Percentiles rank a stretch among this genome's conserved stretches.
Evolutionary conservation across 2,329 filamentous ascomycete species (phyloP).

Genomic region (Botrytis sinoallii): DNA sequence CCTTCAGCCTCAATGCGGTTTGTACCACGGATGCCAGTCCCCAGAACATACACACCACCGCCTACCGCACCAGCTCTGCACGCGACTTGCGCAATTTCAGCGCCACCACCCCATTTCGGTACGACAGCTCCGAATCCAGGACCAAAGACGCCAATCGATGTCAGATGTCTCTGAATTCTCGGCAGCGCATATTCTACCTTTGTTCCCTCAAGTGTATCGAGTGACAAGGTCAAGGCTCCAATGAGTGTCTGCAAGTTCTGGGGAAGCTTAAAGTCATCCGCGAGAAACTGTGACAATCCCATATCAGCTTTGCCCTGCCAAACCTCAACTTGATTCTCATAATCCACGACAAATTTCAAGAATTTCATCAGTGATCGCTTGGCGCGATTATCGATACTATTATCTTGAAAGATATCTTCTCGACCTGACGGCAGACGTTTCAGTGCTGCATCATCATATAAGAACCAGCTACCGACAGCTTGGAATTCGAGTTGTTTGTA

Average conservation of each 20-base stretch:
- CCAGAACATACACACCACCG: slow-evolving; percentile 85
- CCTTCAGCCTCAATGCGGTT: slow-evolving; percentile 22
- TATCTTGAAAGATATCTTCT: slow-evolving; percentile 85
- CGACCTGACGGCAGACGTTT: slow-evolving; percentile 79
- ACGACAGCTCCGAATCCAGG: slow-evolving; percentile 85
- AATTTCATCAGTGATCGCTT: slow-evolving; percentile 93
- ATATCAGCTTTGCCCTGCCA: slow-evolving; percentile 58
- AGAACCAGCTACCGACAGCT: slow-evolving; percentile 89
- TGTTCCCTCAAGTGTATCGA: slow-evolving; percentile 52
- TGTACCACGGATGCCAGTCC: slow-evolving; percentile 56
- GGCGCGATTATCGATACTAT: slow-evolving; percentile 69
- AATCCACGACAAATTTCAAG: slow-evolving; percentile 78
- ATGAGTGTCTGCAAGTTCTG: slow-evolving; percentile 62
- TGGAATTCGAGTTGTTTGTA: slow-evolving; percentile 91
- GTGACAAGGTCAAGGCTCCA: slow-evolving; percentile 70
- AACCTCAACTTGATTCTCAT: slow-evolving; percentile 55
- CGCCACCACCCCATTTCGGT: slow-evolving; percentile 87
- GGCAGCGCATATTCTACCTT: slow-evolving; percentile 65
- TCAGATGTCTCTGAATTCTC: slow-evolving; percentile 73
- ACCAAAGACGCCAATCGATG: slow-evolving; percentile 84
- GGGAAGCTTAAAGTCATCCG: slow-evolving; percentile 64
- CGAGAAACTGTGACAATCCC: slow-evolving; percentile 58
- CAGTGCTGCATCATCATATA: slow-evolving; percentile 53
- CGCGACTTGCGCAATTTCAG: slow-evolving; percentile 86
- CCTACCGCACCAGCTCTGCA: slow-evolving; percentile 90